Evolutionary conservation across 2,329 filamentous ascomycete genomes (phyloP).

Genomic region (Colletotrichum acutatum): DNA sequence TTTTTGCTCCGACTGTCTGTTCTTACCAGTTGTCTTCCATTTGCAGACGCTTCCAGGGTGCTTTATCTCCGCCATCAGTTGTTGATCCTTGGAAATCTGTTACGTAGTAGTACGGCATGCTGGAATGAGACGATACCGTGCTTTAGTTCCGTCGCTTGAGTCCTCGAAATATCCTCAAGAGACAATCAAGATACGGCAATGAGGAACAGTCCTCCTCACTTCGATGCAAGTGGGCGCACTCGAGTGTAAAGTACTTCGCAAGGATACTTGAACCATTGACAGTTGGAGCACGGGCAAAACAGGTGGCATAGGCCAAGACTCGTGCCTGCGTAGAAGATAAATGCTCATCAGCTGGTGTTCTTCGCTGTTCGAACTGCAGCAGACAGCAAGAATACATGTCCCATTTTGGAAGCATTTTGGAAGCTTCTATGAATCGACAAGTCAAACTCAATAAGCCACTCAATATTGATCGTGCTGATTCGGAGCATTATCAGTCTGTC

Average conservation of each 20-base stretch:
- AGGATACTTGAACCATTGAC: too few relatives aligned
- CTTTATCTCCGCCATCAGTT: background rate
- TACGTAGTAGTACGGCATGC: background rate
- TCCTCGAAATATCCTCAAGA: background rate
- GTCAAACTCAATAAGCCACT: background rate
- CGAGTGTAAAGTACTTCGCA: background rate
- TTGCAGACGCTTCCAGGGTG: too few relatives aligned
- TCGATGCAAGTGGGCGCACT: background rate
- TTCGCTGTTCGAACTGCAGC: background rate
- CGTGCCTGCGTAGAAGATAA: background rate
- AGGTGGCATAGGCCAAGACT: background rate
- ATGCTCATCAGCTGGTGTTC: background rate
- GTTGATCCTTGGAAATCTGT: background rate
- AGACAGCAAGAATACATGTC: background rate
- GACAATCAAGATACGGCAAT: background rate
- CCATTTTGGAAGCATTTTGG: background rate
- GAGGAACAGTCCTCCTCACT: background rate
- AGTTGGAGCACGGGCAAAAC: background rate
- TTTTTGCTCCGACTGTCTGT: background rate
- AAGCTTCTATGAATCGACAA: background rate
- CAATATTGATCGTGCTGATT: background rate
- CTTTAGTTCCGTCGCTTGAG: background rate
- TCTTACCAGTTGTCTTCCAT: background rate
- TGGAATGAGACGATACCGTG: background rate
- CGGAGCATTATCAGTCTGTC: background rate